These are phyloP conservation scores for Pseudogymnoascus sp. DNA, from an alignment of 2,329 filamentous ascomycete species.

Conservation along the genomic window DNA sequence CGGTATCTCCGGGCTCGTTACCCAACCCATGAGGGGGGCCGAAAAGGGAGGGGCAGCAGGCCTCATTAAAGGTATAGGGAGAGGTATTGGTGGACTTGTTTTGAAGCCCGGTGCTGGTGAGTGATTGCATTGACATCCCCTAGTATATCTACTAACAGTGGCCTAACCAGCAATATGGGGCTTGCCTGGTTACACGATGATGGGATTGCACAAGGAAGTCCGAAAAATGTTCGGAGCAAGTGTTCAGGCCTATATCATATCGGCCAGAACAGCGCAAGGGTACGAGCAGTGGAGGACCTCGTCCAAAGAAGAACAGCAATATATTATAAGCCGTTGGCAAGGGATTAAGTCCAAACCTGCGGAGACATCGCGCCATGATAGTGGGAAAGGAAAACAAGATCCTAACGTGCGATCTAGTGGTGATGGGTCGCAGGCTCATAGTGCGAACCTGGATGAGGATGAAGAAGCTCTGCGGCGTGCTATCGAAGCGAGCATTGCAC, in stretches of 20 bases:
- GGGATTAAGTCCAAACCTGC: slow-evolving; percentile 49
- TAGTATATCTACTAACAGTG: slow-evolving; percentile 9
- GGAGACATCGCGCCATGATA: slow-evolving; percentile 49
- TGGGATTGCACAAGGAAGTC: slow-evolving; percentile 73
- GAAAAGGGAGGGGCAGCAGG: slow-evolving; percentile 60
- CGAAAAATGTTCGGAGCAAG: slow-evolving; percentile 63
- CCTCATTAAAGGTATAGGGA: slow-evolving; percentile 71
- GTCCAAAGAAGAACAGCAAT: slow-evolving; percentile 51
- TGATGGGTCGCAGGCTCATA: slow-evolving; percentile 28
- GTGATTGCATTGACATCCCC: slow-evolving; percentile 18
- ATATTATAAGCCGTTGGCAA: slow-evolving; percentile 61
- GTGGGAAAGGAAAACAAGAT: slow-evolving; percentile 20
- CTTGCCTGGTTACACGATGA: slow-evolving; percentile 74
- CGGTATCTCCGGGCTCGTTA: slow-evolving; percentile 73
- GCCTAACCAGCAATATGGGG: slow-evolving; percentile 50
- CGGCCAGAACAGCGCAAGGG: slow-evolving; percentile 69
- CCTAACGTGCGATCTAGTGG: not conserved
- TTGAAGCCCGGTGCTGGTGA: slow-evolving; percentile 61
- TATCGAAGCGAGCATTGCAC: slow-evolving; percentile 42
- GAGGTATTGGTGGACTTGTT: slow-evolving; percentile 48
- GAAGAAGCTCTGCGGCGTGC: slow-evolving; percentile 42
- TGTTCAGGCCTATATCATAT: slow-evolving; percentile 72
- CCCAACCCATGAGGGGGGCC: slow-evolving; percentile 65
- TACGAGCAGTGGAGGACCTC: slow-evolving; percentile 54
- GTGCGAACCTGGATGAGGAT: not conserved